These are phyloP conservation scores for Endoconidiophora laricicola DNA, from an alignment of 2,329 filamentous ascomycete species.

Conservation along the genomic window DNA sequence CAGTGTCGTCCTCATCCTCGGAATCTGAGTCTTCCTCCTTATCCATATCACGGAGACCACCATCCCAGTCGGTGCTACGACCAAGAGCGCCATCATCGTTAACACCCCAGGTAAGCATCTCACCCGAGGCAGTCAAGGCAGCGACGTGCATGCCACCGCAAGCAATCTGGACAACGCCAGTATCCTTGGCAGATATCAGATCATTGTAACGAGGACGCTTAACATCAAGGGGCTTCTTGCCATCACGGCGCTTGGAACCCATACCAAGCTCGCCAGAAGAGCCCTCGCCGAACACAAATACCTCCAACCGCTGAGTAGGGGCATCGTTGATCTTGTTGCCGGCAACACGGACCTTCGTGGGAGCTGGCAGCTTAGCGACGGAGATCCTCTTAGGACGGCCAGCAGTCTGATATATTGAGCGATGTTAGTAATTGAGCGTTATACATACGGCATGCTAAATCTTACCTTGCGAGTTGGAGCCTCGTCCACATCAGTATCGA, in stretches of 20 bases:
- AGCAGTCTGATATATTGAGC: background rate
- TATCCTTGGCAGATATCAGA: conserved; percentile 38
- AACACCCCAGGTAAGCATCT: conserved; percentile 73
- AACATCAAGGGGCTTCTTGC: conserved; percentile 49
- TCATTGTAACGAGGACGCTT: conserved; percentile 75
- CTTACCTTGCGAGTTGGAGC: conserved; percentile 13
- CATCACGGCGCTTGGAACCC: conserved; percentile 46
- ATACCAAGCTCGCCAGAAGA: conserved; percentile 69
- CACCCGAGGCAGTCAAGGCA: conserved; percentile 63
- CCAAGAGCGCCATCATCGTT: conserved; percentile 74
- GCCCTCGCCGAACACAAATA: conserved; percentile 70
- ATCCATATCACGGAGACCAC: conserved; percentile 41
- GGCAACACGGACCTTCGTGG: conserved; percentile 18
- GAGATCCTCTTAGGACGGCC: conserved; percentile 25
- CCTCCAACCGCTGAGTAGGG: conserved; percentile 47
- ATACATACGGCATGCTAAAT: conserved; percentile 1
- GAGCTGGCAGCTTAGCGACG: conserved; percentile 13
- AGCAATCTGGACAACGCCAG: conserved; percentile 61
- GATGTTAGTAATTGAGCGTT: background rate
- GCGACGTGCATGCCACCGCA: conserved; percentile 71
- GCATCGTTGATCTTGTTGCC: conserved; percentile 56
- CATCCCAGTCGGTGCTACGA: conserved; percentile 53
- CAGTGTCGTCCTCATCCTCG: conserved; percentile 44
- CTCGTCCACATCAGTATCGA: conserved; percentile 15
- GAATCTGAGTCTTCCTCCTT: conserved; percentile 33